These are phyloP conservation scores for Sambucus nigra DNA, from an alignment of 129 eudicot genomes.

Conservation along the genomic window DNA sequence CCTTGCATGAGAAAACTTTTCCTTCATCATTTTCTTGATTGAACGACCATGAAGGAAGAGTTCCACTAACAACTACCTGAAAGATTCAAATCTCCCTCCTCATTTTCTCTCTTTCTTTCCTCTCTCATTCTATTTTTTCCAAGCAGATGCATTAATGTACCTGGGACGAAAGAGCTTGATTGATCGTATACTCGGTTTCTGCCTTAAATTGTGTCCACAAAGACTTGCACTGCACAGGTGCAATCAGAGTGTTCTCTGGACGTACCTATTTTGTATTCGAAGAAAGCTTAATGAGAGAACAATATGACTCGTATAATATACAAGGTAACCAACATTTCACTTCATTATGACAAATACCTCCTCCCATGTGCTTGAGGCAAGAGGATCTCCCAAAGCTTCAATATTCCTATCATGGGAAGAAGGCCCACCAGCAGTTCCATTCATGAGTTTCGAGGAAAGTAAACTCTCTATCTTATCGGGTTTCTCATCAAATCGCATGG, in stretches of 20 bases:
- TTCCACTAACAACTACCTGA: too few species aligned
- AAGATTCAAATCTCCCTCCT: too few species aligned
- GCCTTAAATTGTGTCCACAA: slow-evolving; percentile 49
- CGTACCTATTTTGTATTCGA: slow-evolving; percentile 22
- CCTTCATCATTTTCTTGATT: too few species aligned
- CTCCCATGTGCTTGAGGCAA: slow-evolving; percentile 57
- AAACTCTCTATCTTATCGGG: slow-evolving; percentile 27
- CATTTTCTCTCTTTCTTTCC: too few species aligned
- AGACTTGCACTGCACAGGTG: slow-evolving; percentile 38
- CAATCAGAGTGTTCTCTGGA: slow-evolving; percentile 26
- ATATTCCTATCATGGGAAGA: slow-evolving; percentile 10
- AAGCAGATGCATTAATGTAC: slow-evolving; percentile 15
- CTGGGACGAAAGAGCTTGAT: slow-evolving; percentile 68
- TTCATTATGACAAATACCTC: slow-evolving; percentile 18
- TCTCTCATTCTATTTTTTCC: too few species aligned
- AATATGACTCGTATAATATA: neutral
- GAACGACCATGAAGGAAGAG: too few species aligned
- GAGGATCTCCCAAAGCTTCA: slow-evolving; percentile 28
- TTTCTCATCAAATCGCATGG: slow-evolving; percentile 38
- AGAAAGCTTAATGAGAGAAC: neutral
- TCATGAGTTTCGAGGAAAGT: slow-evolving; percentile 24
- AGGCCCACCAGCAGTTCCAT: slow-evolving; percentile 7
- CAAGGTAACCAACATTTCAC: neutral
- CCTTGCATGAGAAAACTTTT: too few species aligned
- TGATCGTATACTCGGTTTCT: slow-evolving; percentile 61